Evolutionary conservation across 2,329 filamentous ascomycete genomes (phyloP), one percentile per base, ranked within the genome.

Genomic region (Chaetothyriales sp.): DNA sequence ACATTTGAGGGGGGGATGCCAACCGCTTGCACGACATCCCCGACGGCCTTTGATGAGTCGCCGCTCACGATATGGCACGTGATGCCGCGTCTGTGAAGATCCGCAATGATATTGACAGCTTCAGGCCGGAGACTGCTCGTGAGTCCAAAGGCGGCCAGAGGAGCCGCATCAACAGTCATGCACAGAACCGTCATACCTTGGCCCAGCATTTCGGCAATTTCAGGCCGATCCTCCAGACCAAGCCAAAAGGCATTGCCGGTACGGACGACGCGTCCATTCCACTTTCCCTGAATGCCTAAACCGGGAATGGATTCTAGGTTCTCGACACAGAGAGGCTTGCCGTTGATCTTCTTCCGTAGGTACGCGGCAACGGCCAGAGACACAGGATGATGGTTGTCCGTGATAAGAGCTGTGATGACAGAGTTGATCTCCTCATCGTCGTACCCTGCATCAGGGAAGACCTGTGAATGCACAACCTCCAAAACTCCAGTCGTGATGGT

Each of bases 61-160:
- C 80, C 79, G 43, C 76, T 81, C 44, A 82, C 69, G 46, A 83
- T 67, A 51, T 76, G 74, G 2, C 77, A 66, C 0, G 62, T 54
- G 22, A 83, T 73, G n/a, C 68, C 66, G 18, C 72, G 72, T 2
- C 63, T 55, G 1, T 67, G 64, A 18, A 83, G 70, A 49, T 72
- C 70, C 1, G 70, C 69, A 44, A 85, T 67, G 33, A 78, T 74
- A 4, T 67, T 63, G 0, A 69, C 62, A 5, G 78, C 73, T 57
- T 74, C 78, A 2, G 72, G 69, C 4, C 77, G 71, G 13, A 77
- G 61, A 1, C 58, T 63, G 51, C 73, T 69, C 50, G 69, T 61
- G 2, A 83, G 69, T 2, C 74, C 76, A 57, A 74, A 81, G 18
- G 76, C 64, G 1, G 73, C 75, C 10, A 67, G 51, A 0, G 74